Evolutionary conservation across 1,284 basidiomycete genomes (phyloP), one percentile per base, ranked within the genome.

Genomic region (Malassezia caprae): DNA sequence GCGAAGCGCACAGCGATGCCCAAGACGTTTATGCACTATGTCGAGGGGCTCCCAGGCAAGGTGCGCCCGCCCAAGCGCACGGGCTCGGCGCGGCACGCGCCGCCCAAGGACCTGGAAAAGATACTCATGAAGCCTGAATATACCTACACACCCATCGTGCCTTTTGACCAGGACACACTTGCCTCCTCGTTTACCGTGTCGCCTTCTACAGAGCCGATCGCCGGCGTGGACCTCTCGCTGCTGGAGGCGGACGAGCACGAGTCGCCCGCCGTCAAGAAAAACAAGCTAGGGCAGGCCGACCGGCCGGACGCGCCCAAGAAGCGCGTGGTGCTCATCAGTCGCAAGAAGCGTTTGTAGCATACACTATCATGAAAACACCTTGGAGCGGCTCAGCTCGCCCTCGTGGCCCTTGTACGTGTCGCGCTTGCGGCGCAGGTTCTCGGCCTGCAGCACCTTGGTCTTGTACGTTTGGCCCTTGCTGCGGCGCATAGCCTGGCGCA

Each of bases 381-480:
- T 90, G 43, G 84, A 80, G 53, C 90, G 84, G 32, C 84, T 85
- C 67, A 96, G 77, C 61, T 84, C 84, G 76, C 90, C 84, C 76
- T 91, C 89, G 46, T 80, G 81, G 56, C 82, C 78, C 70, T 79
- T 80, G 59, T 84, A 80, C 59, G 78, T 76, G 59, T 84, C 83
- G 71, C 83, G 84, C 73, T 91, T 82, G 59, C 78, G 78, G 48
- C 78, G 77, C 53, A 81, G 79, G 59, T 88, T 85, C 60, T 80
- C 78, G 70, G 89, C 79, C n/a, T 82, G 84, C 50, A 85, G 81
- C 77, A 90, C 90, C 59, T 90, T 81, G 50, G 80, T 78, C 53
- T 82, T 82, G 76, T 94, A 96, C 76, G 83, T 87, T 54, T 82
- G 78, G 3, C 88, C 90, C 73, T 85, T 83, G 64, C 82, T 82